A percentile compares a stretch with the other conserved stretches of the same genome.
Conservation (phyloP, 306 rosid species). For the Herpetospermum pedunculosum region DNA sequence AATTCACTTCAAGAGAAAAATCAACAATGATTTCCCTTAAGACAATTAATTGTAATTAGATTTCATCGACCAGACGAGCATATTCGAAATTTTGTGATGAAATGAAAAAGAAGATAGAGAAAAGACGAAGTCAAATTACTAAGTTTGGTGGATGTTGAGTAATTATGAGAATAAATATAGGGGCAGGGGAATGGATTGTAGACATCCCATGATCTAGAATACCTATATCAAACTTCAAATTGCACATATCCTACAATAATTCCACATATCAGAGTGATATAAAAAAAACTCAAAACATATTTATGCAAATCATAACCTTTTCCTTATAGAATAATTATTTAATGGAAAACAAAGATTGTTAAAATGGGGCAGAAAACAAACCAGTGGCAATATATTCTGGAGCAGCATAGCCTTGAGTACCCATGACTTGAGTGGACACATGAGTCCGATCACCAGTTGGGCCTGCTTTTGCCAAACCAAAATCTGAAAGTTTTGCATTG, state of each 20-base stretch:
- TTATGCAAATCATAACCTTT: neutral
- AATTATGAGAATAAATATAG: neutral
- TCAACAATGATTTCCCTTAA: neutral
- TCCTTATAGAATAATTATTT: neutral
- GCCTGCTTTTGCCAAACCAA: constrained; percentile 73
- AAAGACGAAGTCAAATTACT: neutral
- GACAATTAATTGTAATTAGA: neutral
- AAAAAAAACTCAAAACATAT: neutral
- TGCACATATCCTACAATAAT: neutral
- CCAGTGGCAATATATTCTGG: constrained; percentile 87
- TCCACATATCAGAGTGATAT: neutral
- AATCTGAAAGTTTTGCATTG: constrained; percentile 67
- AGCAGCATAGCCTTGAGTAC: constrained; percentile 83
- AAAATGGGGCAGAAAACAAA: constrained; percentile 10
- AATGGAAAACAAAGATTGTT: neutral
- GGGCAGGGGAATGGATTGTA: neutral
- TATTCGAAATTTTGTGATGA: neutral
- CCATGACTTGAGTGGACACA: constrained; percentile 80
- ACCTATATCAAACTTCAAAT: neutral
- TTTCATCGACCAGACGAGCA: neutral
- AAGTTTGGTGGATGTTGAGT: neutral
- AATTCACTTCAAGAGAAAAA: neutral
- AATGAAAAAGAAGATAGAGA: neutral
- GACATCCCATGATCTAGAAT: neutral
- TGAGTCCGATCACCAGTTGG: constrained; percentile 79